These are phyloP conservation scores for Trypanosoma lewisi DNA, from an alignment of 208 protist genomes.

Conservation along the genomic window DNA sequence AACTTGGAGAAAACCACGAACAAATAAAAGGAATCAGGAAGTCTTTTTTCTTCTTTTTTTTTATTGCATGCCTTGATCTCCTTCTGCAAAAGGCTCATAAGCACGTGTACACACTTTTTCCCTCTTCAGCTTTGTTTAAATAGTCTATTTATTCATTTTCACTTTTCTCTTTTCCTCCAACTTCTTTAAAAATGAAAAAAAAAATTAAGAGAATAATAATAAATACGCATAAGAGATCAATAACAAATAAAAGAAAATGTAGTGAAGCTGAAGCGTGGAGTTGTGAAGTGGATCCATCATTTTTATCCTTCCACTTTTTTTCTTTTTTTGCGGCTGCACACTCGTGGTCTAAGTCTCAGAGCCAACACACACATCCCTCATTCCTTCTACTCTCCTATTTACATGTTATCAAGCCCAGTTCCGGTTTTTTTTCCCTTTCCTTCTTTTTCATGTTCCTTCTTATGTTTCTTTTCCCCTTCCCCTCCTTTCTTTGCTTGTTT, in stretches of 20 bases:
- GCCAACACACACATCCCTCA: too few species aligned
- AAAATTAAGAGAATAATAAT: too few species aligned
- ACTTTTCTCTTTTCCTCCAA: not conserved
- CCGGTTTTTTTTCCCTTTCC: slow-evolving; percentile 3
- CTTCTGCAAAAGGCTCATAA: too few species aligned
- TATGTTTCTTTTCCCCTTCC: slow-evolving; percentile 12
- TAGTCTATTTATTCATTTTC: too few species aligned
- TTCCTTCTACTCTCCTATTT: slow-evolving; percentile 1
- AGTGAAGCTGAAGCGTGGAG: not conserved
- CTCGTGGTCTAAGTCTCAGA: too few species aligned
- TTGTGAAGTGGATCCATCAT: not conserved
- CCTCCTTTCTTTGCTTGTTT: not conserved
- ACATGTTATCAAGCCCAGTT: not conserved
- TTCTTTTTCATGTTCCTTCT: not conserved
- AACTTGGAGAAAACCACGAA: too few species aligned
- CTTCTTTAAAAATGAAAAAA: not conserved
- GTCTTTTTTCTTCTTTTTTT: too few species aligned
- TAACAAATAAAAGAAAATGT: slow-evolving; percentile 1
- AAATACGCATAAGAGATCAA: not conserved
- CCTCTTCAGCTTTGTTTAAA: too few species aligned
- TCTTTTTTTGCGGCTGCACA: not conserved
- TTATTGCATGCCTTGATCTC: too few species aligned
- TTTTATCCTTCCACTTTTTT: not conserved
- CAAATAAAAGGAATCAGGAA: too few species aligned
- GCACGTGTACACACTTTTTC: too few species aligned